Base-by-base conservation (phyloP, 768 basidiomycete species). In the Ephemerocybe angulata region DNA sequence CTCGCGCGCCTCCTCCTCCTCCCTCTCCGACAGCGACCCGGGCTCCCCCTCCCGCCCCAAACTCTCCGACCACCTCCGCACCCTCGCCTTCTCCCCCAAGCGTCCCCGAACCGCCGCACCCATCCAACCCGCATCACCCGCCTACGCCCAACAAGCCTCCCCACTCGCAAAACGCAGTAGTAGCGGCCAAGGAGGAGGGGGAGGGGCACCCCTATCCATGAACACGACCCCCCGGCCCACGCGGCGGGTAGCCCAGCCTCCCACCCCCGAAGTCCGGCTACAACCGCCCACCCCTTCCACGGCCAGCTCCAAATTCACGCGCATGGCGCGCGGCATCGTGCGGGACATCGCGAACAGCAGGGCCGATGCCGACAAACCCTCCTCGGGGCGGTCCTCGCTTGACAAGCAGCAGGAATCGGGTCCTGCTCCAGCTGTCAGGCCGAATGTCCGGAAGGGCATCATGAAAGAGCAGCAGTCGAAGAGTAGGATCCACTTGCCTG, bases 11-110 rank as follows among this genome's bases (percentile, higher is more conserved):
- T 74, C 79, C 7, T 79, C 83, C 5, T 79, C 69, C 37, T 82
- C 81, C 15, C 81, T 80, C 29, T 78, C 78, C 4, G 80, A 80
- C n/a, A 72, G 74, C 15, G 55, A 52, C 17, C 74, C 75, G n/a
- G 71, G 66, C 21, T 72, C 74, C 13, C 67, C 72, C 3, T 65
- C 80, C 5, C 80, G 85, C 44, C 86, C 85, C 3, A 86, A 80
- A 63, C 73, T 93, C 28, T 76, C 86, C 1, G 89, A 91, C 62
- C 83, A 87, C 3, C 74, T 93, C 8, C 81, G 82, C 30, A 81
- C 82, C 40, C 80, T 87, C 35, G 80, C 82, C 0, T 88, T 91
- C 68, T 90, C 88, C 13, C 89, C 89, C 1, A 84, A 86, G 63
- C 80, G 90, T 13, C 89, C 77, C 4, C 70, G 66, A 24, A 58